These are phyloP conservation scores for Leccinum truebloodii DNA, from an alignment of 768 basidiomycete genomes.

Conservation along the genomic window DNA sequence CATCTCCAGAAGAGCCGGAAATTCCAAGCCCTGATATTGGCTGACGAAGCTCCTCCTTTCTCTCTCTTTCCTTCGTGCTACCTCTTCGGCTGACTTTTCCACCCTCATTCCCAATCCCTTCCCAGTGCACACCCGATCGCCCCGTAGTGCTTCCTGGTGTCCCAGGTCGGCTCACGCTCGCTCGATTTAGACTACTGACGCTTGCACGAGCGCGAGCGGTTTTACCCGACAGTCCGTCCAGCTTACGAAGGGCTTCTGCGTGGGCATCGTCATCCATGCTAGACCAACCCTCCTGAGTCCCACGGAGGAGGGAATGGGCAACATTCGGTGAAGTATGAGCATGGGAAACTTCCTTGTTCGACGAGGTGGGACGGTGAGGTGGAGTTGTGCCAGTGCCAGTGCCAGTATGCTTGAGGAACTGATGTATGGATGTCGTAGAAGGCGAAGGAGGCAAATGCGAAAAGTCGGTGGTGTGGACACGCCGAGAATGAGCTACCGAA, in stretches of 20 bases:
- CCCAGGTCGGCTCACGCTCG: slow-evolving; percentile 66
- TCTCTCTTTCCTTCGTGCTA: slow-evolving; percentile 47
- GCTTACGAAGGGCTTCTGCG: slow-evolving; percentile 85
- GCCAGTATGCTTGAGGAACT: slow-evolving; percentile 65
- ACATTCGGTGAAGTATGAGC: slow-evolving; percentile 60
- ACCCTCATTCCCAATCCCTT: slow-evolving; percentile 52
- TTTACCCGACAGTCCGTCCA: slow-evolving; percentile 85
- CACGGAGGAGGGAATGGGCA: slow-evolving; percentile 81
- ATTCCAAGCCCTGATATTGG: slow-evolving; percentile 37
- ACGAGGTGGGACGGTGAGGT: slow-evolving; percentile 34
- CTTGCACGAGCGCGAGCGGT: slow-evolving; percentile 77
- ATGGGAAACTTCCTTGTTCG: slow-evolving; percentile 42
- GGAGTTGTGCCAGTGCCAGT: slow-evolving; percentile 35
- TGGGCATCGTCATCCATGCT: slow-evolving; percentile 87
- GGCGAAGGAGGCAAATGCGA: slow-evolving; percentile 91
- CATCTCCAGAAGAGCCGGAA: slow-evolving; percentile 35
- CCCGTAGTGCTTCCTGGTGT: slow-evolving; percentile 67
- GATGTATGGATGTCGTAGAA: slow-evolving; percentile 86
- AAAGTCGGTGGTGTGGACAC: slow-evolving; percentile 73
- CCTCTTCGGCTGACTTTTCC: slow-evolving; percentile 41
- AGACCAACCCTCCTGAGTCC: slow-evolving; percentile 89
- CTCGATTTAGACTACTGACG: slow-evolving; percentile 68
- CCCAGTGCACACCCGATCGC: slow-evolving; percentile 62
- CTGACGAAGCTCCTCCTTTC: slow-evolving; percentile 36
- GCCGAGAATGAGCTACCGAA: slow-evolving; percentile 52